phyloP scores from a whole-genome alignment of 2,329 filamentous ascomycete species.

The Ceratocystis papillata region DNA sequence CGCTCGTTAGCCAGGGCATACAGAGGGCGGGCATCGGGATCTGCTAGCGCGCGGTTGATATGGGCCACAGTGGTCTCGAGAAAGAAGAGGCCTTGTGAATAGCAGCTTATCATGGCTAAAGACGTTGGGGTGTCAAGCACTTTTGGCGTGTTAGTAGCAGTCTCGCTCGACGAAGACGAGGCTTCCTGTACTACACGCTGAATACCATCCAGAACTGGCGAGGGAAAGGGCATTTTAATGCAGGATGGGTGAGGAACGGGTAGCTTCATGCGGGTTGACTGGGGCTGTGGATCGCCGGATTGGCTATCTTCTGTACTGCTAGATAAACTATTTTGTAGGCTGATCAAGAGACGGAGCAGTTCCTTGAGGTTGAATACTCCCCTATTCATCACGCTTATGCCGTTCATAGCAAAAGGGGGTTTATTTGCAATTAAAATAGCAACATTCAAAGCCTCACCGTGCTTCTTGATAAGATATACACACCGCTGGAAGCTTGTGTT shows the following conservation, averaged over 20 bases:
- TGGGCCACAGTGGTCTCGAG: constrained; percentile 27
- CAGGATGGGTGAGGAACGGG: neutral
- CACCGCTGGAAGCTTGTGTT: constrained; percentile 23
- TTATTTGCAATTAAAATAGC: constrained; percentile 21
- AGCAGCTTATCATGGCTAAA: constrained; percentile 30
- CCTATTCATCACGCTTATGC: constrained; percentile 25
- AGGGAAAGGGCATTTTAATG: neutral
- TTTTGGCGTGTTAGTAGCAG: constrained; percentile 1
- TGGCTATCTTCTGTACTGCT: neutral
- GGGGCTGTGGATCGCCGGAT: neutral
- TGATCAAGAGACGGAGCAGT: constrained; percentile 28
- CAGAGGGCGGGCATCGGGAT: constrained; percentile 21
- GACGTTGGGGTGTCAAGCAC: constrained; percentile 28
- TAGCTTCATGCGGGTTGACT: too few species aligned
- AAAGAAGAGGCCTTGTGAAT: constrained; percentile 28
- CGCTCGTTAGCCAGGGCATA: constrained; percentile 26
- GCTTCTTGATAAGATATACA: constrained; percentile 15
- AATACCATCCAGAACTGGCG: constrained; percentile 5
- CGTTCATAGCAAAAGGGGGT: constrained; percentile 25
- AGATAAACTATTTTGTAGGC: constrained; percentile 26
- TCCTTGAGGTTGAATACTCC: constrained; percentile 27
- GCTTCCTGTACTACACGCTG: constrained; percentile 14
- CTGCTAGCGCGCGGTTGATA: constrained; percentile 26
- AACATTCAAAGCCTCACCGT: constrained; percentile 19
- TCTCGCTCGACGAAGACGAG: neutral